These are phyloP conservation scores for Ceratocystis alfenasii DNA, from an alignment of 2,329 filamentous ascomycete species.

Conservation along the genomic window DNA sequence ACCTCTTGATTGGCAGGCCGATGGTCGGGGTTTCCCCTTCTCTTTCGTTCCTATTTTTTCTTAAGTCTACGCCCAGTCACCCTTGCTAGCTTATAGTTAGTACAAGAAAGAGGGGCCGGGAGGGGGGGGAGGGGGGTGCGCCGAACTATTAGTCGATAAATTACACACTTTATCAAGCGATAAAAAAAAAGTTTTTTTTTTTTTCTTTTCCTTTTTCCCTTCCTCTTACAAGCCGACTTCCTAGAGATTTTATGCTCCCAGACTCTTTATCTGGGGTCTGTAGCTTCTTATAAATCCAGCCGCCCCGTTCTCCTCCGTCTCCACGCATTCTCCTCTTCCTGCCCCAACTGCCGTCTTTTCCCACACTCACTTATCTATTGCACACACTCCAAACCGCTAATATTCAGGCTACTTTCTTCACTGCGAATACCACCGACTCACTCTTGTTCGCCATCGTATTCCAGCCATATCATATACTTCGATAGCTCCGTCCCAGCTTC, in stretches of 20 bases:
- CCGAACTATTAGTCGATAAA: neutral
- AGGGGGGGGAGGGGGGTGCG: slow-evolving; percentile 1
- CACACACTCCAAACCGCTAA: neutral
- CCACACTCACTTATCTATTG: neutral
- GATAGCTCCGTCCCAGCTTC: neutral
- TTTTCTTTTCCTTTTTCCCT: neutral
- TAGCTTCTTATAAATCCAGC: slow-evolving; percentile 10
- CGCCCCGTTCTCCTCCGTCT: slow-evolving; percentile 13
- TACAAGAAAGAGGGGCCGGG: neutral
- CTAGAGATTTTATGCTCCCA: slow-evolving; percentile 5
- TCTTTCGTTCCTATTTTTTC: slow-evolving; percentile 1
- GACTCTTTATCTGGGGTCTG: slow-evolving; percentile 11
- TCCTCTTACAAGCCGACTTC: slow-evolving; percentile 9
- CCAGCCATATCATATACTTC: too few species aligned
- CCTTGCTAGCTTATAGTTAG: slow-evolving; percentile 1
- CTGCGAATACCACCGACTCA: too few species aligned
- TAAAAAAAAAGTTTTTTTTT: neutral
- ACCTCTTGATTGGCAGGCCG: slow-evolving; percentile 11
- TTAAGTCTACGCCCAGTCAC: neutral
- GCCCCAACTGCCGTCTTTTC: neutral
- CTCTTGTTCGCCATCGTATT: too few species aligned
- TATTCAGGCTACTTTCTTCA: neutral
- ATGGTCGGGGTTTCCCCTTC: slow-evolving; percentile 12
- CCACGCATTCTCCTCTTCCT: slow-evolving; percentile 3
- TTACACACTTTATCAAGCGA: neutral